Evolutionary conservation across 2,329 filamentous ascomycete species (phyloP).

Genomic region (Phialemoniopsis sp.): DNA sequence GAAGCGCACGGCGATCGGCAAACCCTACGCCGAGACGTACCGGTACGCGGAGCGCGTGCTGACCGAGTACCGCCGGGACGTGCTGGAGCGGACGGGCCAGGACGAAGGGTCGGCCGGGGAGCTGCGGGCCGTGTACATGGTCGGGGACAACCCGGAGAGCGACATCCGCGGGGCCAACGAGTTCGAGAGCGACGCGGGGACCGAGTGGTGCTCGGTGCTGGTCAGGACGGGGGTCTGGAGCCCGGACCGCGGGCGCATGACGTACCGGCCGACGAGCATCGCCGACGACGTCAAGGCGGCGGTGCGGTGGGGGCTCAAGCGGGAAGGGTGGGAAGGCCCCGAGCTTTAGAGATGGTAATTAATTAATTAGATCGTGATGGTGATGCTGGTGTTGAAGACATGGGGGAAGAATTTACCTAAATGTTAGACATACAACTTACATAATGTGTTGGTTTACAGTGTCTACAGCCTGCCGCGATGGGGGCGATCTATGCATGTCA

Average conservation of each 20-base stretch:
- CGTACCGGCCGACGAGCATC: slow-evolving; percentile 26
- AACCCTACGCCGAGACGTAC: slow-evolving; percentile 76
- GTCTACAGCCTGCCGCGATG: no score
- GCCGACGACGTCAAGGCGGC: slow-evolving; percentile 19
- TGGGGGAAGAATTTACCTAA: no score
- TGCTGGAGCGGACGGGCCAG: slow-evolving; percentile 28
- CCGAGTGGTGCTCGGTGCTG: slow-evolving; percentile 23
- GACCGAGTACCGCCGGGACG: slow-evolving; percentile 48
- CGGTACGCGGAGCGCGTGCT: slow-evolving; percentile 77
- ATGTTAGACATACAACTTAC: not conserved
- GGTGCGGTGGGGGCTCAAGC: slow-evolving; percentile 22
- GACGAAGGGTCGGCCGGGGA: slow-evolving; percentile 17
- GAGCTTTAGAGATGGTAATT: no score
- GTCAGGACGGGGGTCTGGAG: slow-evolving; percentile 26
- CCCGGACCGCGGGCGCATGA: slow-evolving; percentile 9
- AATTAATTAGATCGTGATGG: no score
- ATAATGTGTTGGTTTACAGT: not conserved
- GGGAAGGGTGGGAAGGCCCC: slow-evolving; percentile 8
- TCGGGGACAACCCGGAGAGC: slow-evolving; percentile 85
- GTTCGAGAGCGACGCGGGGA: slow-evolving; percentile 62
- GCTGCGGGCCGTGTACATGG: slow-evolving; percentile 84
- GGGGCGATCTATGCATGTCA: no score
- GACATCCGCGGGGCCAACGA: slow-evolving; percentile 86
- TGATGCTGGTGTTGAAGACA: no score
- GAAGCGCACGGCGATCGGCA: slow-evolving; percentile 69